Evolutionary conservation across 768 basidiomycete species (phyloP), one percentile per base, ranked within the genome.

Genomic region (Rhizopogon vinicolor): DNA sequence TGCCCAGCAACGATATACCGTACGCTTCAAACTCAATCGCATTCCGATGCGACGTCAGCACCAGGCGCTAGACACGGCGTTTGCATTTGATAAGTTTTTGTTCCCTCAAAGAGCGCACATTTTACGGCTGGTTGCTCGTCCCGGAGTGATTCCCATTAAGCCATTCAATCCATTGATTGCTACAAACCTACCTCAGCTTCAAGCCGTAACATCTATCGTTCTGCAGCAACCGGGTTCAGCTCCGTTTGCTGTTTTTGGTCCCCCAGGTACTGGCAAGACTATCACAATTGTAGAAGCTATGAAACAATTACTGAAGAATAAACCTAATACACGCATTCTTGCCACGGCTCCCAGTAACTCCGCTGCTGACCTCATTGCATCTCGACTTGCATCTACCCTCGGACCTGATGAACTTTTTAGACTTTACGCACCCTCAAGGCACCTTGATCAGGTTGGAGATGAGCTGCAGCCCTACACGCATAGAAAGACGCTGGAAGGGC

Each of bases 261-360:
- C 85, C 81, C 84, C 64, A 65, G 84, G 83, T 7, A 87, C 86
- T 0, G 86, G 86, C 0, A 88, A 88, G 65, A 87, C 86, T 0
- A 75, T 86, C 22, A 86, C 84, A 0, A 71, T 83, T 1, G 79
- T 86, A 2, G 86, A 88, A 63, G 78, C 80, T 1, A 86, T 87
- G 39, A 72, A 67, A 3, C 86, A 88, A 60, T 63, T 87, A 3
- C 68, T 86, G 3, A 62, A 60, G 10, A 55, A 55, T 8, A 61
- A 82, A 57, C 74, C 75, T 0, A 42, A 71, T 5, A 72, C 75
- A 1, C 74, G 72, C 37, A 77, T 88, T 53, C 74, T 88, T 1
- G 85, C 80, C 0, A 86, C 85, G 58, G 84, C 86, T 0, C 86
- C 86, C 0, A 85, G 78, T 68, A 87, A 87, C 66, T 82, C 82